Evolutionary conservation across 2,329 filamentous ascomycete genomes (phyloP).

Genomic region (Paraphoma chrysanthemicola): DNA sequence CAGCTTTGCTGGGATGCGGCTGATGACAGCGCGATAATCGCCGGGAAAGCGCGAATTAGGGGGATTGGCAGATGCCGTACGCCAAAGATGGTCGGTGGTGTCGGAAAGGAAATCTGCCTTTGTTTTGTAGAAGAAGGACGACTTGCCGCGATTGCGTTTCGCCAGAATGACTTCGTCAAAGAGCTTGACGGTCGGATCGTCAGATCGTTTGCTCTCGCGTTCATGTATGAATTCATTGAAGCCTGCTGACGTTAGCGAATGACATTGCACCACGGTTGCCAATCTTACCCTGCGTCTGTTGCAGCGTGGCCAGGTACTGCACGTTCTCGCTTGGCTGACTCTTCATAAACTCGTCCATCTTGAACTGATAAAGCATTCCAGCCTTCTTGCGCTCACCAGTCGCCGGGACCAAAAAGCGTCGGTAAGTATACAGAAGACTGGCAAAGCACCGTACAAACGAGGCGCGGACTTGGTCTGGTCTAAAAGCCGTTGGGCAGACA

Average conservation of each 20-base stretch:
- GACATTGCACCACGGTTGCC: neutral
- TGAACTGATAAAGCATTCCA: conserved; percentile 69
- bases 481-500: conserved; percentile 72
- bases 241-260: conserved; percentile 47
- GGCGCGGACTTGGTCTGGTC: conserved; percentile 70
- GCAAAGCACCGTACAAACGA: conserved; percentile 74
- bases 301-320: conserved; percentile 68
- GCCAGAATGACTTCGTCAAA: conserved; percentile 87
- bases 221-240: conserved; percentile 89
- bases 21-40: conserved; percentile 61
- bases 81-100: conserved; percentile 80
- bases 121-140: conserved; percentile 68
- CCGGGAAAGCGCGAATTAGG: conserved; percentile 61
- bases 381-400: conserved; percentile 67
- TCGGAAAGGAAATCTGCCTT: conserved; percentile 70
- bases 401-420: conserved; percentile 66
- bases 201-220: conserved; percentile 69
- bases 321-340: conserved; percentile 70
- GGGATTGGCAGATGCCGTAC: conserved; percentile 66
- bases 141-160: conserved; percentile 73
- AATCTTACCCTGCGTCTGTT: conserved; percentile 66
- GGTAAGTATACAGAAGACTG: conserved; percentile 73
- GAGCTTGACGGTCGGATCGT: conserved; percentile 72
- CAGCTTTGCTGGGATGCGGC: conserved; percentile 76
- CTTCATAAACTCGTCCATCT: conserved; percentile 70